phyloP scores from a whole-genome alignment of 169 alveolate genomes.

The Eimeria tenella region DNA sequence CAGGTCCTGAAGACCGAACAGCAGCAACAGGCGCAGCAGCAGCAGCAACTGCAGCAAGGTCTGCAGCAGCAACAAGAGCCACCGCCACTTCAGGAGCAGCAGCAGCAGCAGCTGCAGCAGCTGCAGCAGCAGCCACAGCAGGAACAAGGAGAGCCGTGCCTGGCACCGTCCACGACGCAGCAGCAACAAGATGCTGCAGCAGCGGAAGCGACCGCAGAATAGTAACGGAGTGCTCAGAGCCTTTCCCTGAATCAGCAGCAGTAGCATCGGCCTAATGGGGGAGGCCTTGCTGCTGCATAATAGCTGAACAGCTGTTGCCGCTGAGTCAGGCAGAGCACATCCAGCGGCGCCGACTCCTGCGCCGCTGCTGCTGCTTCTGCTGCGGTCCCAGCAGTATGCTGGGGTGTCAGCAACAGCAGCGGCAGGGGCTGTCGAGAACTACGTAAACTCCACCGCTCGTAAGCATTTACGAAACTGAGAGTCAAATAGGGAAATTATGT shows the following conservation, averaged over 20 bases:
- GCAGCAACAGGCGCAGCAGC: slow-evolving; percentile 1
- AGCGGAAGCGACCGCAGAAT: not conserved
- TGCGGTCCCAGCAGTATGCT: not conserved
- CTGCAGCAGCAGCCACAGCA: slow-evolving; percentile 11
- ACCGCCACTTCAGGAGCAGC: slow-evolving; percentile 5
- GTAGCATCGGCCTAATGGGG: no score
- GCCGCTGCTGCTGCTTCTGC: not conserved
- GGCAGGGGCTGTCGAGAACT: not conserved
- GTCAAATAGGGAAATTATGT: not conserved
- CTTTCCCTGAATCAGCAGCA: no score
- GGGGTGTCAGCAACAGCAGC: not conserved
- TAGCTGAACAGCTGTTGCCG: not conserved
- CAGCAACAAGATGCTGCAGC: not conserved
- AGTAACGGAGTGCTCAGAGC: no score
- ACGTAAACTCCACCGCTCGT: not conserved
- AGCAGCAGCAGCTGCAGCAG: not conserved
- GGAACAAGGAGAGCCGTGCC: not conserved
- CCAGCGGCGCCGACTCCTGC: not conserved
- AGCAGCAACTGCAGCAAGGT: slow-evolving; percentile 12
- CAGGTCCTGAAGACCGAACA: slow-evolving; percentile 11
- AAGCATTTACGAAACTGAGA: not conserved
- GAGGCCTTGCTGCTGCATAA: not conserved
- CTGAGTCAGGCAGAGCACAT: not conserved
- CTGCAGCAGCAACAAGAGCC: not conserved
- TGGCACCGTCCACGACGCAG: not conserved